Evolutionary conservation across 2,329 filamentous ascomycete species (phyloP).

Genomic region (Myrmaecium sp.): DNA sequence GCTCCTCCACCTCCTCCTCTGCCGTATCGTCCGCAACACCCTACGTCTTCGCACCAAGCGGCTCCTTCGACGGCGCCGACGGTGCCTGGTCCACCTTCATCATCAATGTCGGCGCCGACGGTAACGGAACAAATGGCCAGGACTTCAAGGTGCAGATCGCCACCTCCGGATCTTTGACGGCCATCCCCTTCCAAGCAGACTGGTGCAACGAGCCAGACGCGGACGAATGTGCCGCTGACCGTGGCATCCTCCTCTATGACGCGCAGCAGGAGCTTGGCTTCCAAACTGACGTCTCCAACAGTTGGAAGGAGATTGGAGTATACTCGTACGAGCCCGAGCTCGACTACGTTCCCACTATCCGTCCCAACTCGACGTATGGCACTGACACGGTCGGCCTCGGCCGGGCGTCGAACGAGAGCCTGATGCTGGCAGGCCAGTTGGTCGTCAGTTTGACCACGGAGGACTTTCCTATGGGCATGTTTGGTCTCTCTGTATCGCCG

Average conservation of each 20-base stretch:
- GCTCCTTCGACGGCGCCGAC: conserved; percentile 26
- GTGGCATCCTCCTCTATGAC: no score
- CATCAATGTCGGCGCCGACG: conserved; percentile 22
- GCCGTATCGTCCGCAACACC: no score
- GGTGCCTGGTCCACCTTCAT: conserved; percentile 25
- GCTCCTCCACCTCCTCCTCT: no score
- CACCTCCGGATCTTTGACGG: conserved; percentile 15
- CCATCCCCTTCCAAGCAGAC: conserved; percentile 17
- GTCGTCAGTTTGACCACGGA: conserved; percentile 14
- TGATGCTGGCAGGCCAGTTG: conserved; percentile 13
- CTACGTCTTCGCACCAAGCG: no score
- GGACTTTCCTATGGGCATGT: conserved; percentile 12
- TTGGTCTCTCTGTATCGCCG: no score
- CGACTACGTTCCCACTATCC: conserved; percentile 14
- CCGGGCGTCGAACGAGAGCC: conserved; percentile 7
- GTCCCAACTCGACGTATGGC: conserved; percentile 14
- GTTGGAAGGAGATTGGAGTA: conserved; percentile 17
- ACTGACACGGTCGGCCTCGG: conserved; percentile 15
- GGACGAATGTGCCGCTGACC: no score
- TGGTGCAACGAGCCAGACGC: conserved; percentile 11
- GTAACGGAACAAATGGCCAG: conserved; percentile 22
- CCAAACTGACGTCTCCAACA: conserved; percentile 12
- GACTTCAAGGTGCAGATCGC: conserved; percentile 20
- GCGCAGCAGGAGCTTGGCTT: no score
- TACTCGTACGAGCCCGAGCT: conserved; percentile 16